Evolutionary conservation across 495 filamentous ascomycete genomes (phyloP).

Genomic region (Astrocystis sublimbata): DNA sequence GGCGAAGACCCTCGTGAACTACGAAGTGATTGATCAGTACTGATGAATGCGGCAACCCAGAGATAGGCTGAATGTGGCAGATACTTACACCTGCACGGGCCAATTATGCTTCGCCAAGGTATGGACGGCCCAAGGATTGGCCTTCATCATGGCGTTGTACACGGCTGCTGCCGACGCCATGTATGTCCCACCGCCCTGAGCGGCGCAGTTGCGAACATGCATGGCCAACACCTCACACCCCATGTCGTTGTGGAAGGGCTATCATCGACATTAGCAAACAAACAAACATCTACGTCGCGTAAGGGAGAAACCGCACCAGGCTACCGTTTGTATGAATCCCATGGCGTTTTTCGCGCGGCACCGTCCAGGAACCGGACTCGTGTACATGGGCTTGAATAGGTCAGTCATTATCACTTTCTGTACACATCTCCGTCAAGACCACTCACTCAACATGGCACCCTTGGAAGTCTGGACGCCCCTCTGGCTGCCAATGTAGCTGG

Average conservation of each 20-base stretch:
- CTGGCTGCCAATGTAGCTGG: constrained; percentile 51
- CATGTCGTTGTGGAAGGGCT: constrained; percentile 52
- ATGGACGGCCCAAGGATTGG: constrained; percentile 36
- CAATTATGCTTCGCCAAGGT: constrained; percentile 35
- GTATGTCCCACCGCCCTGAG: constrained; percentile 42
- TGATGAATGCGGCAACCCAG: constrained; percentile 1
- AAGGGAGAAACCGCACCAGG: constrained; percentile 31
- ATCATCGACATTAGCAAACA: background rate
- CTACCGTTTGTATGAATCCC: constrained; percentile 47
- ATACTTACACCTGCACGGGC: constrained; percentile 48
- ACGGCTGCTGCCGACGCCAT: constrained; percentile 43
- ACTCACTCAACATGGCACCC: constrained; percentile 50
- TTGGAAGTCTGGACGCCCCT: constrained; percentile 51
- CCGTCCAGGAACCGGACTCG: constrained; percentile 41
- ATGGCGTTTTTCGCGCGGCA: constrained; percentile 42
- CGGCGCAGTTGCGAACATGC: constrained; percentile 42
- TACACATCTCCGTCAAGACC: background rate
- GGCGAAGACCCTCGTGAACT: constrained; percentile 37
- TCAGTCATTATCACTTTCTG: background rate
- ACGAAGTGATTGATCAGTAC: background rate
- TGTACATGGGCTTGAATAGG: constrained; percentile 45
- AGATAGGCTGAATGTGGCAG: background rate
- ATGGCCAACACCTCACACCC: constrained; percentile 44
- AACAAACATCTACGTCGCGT: background rate
- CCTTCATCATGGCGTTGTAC: constrained; percentile 38